These are phyloP conservation scores for Rutstroemia sp. DNA, from an alignment of 2,329 filamentous ascomycete species.

Conservation along the genomic window DNA sequence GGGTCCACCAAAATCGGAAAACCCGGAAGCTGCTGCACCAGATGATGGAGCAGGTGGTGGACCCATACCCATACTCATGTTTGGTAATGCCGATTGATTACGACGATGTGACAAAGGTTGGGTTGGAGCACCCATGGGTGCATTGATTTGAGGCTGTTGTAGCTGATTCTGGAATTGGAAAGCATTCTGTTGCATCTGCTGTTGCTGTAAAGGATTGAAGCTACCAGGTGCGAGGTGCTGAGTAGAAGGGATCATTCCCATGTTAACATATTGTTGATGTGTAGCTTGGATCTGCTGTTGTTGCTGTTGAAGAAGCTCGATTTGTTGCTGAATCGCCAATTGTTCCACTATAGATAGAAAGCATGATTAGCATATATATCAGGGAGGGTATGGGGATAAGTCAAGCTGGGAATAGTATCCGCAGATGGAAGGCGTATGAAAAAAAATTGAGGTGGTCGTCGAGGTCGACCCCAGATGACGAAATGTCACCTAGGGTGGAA, in stretches of 20 bases:
- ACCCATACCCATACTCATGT: constrained; percentile 64
- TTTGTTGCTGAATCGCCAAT: constrained; percentile 95
- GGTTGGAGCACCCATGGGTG: constrained; percentile 66
- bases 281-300: constrained; percentile 96
- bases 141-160: constrained; percentile 63
- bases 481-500: constrained; percentile 14
- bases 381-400: background rate
- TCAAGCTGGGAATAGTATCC: background rate
- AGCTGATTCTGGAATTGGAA: constrained; percentile 86
- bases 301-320: constrained; percentile 93
- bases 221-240: constrained; percentile 63
- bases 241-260: constrained; percentile 86
- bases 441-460: background rate
- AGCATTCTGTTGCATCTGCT: constrained; percentile 65
- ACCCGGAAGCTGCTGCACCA: constrained; percentile 67
- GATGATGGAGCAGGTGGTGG: constrained; percentile 88
- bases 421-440: background rate
- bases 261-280: constrained; percentile 95
- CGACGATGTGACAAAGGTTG: constrained; percentile 86
- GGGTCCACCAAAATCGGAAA: constrained; percentile 70
- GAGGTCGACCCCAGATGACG: constrained; percentile 19
- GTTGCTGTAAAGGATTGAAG: constrained; percentile 72
- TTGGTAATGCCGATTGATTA: constrained; percentile 94
- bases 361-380: background rate
- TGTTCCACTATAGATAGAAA: constrained; percentile 70